A percentile compares a stretch with the other conserved stretches of the same genome.
Evolutionary conservation across 2,329 filamentous ascomycete species (phyloP).

Genomic region (Pseudogymnoascus sp.): DNA sequence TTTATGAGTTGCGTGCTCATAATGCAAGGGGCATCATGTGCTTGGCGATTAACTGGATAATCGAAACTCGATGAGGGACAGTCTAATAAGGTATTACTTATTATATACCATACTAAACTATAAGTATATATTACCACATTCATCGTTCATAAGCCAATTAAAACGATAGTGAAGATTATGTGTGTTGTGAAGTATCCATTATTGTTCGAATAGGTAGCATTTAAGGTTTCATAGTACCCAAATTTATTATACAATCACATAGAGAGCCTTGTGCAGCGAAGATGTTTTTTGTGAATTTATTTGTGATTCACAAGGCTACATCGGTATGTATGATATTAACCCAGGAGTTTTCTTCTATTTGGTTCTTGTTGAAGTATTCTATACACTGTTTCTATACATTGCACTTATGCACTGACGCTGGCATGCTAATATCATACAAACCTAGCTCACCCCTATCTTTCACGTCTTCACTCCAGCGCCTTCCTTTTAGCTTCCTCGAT

Average conservation of each 20-base stretch:
- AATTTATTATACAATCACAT: not conserved
- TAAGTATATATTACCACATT: not conserved
- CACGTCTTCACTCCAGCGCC: not conserved
- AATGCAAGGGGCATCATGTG: not conserved
- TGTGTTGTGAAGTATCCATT: not conserved
- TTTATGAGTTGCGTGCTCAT: not conserved
- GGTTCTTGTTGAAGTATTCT: not conserved
- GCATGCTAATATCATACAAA: not conserved
- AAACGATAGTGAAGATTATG: not conserved
- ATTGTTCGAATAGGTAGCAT: not conserved
- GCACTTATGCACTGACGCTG: not conserved
- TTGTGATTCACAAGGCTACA: not conserved
- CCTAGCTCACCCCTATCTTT: not conserved
- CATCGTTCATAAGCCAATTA: not conserved
- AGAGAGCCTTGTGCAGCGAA: not conserved
- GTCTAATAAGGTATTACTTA: not conserved
- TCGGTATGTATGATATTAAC: not conserved
- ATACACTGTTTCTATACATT: not conserved
- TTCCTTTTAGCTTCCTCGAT: slow-evolving; percentile 16
- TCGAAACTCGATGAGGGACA: not conserved
- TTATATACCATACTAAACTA: not conserved
- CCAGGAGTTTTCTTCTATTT: not conserved
- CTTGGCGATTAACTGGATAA: not conserved
- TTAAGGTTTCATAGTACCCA: not conserved
- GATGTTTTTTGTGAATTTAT: not conserved